A percentile compares a stretch with the other conserved stretches of the same genome.
Evolutionary conservation across 2,329 filamentous ascomycete genomes (phyloP).

Genomic region (Cyphellophora europaea): DNA sequence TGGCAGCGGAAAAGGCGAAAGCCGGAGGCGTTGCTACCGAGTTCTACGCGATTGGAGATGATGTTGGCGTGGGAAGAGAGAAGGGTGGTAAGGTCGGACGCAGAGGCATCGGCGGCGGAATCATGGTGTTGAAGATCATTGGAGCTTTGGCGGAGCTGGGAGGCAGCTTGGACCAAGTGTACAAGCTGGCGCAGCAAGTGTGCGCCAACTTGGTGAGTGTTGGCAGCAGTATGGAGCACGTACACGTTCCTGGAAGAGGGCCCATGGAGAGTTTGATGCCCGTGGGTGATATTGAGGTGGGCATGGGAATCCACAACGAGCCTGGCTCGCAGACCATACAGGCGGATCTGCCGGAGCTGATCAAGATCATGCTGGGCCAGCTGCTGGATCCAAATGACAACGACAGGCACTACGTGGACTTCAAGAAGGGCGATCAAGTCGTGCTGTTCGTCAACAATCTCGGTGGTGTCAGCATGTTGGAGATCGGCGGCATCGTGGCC

Average conservation of each 20-base stretch:
- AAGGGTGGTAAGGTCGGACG: conserved; percentile 87
- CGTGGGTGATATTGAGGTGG: conserved; percentile 51
- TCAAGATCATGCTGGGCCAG: conserved; percentile 56
- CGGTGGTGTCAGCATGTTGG: conserved; percentile 57
- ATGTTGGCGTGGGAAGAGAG: conserved; percentile 75
- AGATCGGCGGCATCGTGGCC: conserved; percentile 58
- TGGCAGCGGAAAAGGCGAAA: conserved; percentile 85
- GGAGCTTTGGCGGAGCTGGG: conserved; percentile 73
- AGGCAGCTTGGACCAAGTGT: conserved; percentile 58
- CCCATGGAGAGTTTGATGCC: conserved; percentile 26
- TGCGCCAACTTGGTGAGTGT: conserved; percentile 74
- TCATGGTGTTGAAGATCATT: conserved; percentile 82
- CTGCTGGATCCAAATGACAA: conserved; percentile 53
- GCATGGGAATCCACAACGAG: conserved; percentile 53
- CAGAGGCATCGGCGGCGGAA: conserved; percentile 82
- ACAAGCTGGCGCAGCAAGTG: conserved; percentile 59
- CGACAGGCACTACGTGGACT: conserved; percentile 54
- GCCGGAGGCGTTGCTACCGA: conserved; percentile 68
- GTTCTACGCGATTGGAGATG: conserved; percentile 87
- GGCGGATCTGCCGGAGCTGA: conserved; percentile 38
- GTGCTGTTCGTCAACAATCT: conserved; percentile 62
- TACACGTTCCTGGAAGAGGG: conserved; percentile 80
- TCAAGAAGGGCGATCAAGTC: conserved; percentile 48
- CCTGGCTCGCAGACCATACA: conserved; percentile 44
- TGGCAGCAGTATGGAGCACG: conserved; percentile 76